Evolutionary conservation across 2,329 filamentous ascomycete genomes (phyloP), one percentile per base, ranked within the genome.

Genomic region (Penicillium oxalicum): DNA sequence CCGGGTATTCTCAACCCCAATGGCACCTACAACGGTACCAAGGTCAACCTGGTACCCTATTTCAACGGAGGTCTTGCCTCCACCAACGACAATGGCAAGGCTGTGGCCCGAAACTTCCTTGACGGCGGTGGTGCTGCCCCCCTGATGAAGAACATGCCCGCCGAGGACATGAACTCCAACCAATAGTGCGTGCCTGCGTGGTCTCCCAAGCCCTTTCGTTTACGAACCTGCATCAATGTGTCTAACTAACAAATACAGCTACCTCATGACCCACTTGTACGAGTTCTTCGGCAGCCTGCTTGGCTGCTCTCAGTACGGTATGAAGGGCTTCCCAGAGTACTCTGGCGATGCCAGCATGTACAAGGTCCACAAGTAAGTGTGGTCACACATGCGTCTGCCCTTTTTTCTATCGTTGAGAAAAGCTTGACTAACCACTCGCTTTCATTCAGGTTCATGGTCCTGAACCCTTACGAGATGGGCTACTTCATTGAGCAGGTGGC

Each of bases 401-500:
- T 11, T 11, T 32, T 5, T 4, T 32, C 29, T 11, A 8, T 4
- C 29, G 18, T 18, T 18, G 18, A 18, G 26, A 39, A 39, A 39
- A 39, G 12, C 11, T 4, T n/a, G 7, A 9, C 39, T 40, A 12
- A 42, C 4, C 9, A 13, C 13, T 37, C 36, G 2, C 38, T 37
- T 13, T 36, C 44, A 26, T 9, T 27, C 40, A 64, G 61, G 44
- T 81, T 78, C 70, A 84, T 84, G 81, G 71, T 70, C 49, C 73
- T 83, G 40, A 67, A 75, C 58, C 59, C 67, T 27, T 62, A 67
- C 46, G 72, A 83, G 61, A 63, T 81, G 35, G 74, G 71, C 28
- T 83, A 82, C 69, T 84, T 84, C 69, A 77, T 82, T 61, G 54
- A 70, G 38, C 79, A 83, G 64, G 77, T 84, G 47, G 78, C 72